These are phyloP conservation scores for Lentithecium fluviatile DNA, from an alignment of 495 filamentous ascomycete species.

Conservation along the genomic window DNA sequence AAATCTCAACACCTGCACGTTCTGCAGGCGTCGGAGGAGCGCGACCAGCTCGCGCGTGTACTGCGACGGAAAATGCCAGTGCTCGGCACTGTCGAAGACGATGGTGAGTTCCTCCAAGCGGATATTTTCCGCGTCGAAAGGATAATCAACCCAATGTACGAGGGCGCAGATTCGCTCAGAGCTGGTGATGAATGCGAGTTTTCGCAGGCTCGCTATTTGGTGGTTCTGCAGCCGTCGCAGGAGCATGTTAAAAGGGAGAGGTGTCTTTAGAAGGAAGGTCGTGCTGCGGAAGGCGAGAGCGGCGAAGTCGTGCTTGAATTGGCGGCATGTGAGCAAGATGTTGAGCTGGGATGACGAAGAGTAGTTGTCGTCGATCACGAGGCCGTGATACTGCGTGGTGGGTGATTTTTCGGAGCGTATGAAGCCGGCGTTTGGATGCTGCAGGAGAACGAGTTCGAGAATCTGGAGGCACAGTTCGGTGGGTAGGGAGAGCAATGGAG, in stretches of 20 bases:
- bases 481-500: constrained; percentile 31
- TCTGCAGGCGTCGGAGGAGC: constrained; percentile 35
- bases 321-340: constrained; percentile 36
- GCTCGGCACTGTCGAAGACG: constrained; percentile 34
- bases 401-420: not conserved
- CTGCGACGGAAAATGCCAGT: constrained; percentile 38
- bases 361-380: constrained; percentile 35
- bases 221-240: constrained; percentile 22
- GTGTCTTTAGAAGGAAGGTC: constrained; percentile 32
- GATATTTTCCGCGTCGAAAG: constrained; percentile 33
- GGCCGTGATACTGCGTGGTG: not conserved
- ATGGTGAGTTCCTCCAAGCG: constrained; percentile 35
- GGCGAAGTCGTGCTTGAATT: constrained; percentile 35
- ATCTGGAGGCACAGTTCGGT: constrained; percentile 38
- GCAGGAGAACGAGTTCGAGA: constrained; percentile 27
- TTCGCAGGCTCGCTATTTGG: constrained; percentile 32
- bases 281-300: constrained; percentile 32
- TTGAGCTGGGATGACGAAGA: constrained; percentile 12
- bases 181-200: constrained; percentile 35
- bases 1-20: constrained; percentile 35
- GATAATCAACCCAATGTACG: constrained; percentile 31
- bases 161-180: constrained; percentile 35
- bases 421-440: constrained; percentile 16
- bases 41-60: constrained; percentile 33
- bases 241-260: constrained; percentile 25